These are phyloP conservation scores for Zizania latifolia DNA, from an alignment of 176 grass and related monocot genomes.

Conservation along the genomic window DNA sequence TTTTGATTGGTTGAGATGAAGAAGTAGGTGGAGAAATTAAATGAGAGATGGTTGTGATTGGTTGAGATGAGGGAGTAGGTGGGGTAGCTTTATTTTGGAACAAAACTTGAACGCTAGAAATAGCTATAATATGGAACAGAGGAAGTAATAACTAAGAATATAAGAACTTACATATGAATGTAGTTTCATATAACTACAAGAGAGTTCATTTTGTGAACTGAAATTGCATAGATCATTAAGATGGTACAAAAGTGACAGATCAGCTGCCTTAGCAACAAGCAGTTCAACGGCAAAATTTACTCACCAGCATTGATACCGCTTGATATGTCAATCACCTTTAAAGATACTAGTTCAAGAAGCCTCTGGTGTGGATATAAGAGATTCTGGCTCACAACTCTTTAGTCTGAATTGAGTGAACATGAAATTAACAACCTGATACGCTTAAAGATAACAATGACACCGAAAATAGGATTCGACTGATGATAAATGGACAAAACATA, in stretches of 20 bases:
- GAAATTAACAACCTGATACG: not conserved
- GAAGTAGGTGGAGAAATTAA: no score
- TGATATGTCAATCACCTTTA: constrained; percentile 72
- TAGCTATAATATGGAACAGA: no score
- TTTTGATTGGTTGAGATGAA: no score
- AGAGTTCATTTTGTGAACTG: not conserved
- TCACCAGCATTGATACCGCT: constrained; percentile 76
- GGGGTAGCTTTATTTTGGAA: no score
- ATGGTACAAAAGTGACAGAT: not conserved
- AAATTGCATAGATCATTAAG: not conserved
- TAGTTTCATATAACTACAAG: not conserved
- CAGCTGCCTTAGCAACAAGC: not conserved
- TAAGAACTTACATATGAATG: not conserved
- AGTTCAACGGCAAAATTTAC: constrained; percentile 4
- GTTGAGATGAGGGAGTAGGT: no score
- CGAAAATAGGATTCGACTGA: not conserved
- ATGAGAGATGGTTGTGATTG: no score
- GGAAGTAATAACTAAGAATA: not conserved
- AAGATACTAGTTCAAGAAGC: constrained; percentile 64
- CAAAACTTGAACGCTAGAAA: no score
- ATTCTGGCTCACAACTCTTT: constrained; percentile 84
- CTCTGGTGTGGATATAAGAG: constrained; percentile 78
- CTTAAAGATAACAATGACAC: not conserved
- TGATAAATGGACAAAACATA: constrained; percentile 10
- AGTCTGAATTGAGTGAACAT: constrained; percentile 39